Evolutionary conservation across 305 asterid genomes (phyloP).

Genomic region (Caryopteris hybrid): DNA sequence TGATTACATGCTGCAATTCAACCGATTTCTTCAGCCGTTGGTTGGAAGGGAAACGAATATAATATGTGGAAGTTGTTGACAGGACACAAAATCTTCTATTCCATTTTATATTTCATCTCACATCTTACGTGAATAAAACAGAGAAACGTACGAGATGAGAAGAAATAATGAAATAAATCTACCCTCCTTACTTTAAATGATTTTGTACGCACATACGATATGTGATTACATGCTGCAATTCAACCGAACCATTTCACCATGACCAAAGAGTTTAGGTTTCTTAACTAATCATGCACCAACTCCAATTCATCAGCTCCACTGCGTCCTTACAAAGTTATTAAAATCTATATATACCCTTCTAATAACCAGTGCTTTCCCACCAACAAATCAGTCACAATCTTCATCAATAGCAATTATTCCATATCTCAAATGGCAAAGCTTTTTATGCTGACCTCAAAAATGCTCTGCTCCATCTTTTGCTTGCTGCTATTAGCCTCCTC

Average conservation of each 20-base stretch:
- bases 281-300: constrained; percentile 24
- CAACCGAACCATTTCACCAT: constrained; percentile 21
- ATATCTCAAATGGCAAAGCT: constrained; percentile 37
- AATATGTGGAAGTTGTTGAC: no score
- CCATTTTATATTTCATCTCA: no score
- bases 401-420: not conserved
- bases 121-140: not conserved
- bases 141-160: not conserved
- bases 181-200: no score
- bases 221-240: no score
- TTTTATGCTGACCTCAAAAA: not conserved
- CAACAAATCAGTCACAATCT: constrained; percentile 18
- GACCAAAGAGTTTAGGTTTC: constrained; percentile 2
- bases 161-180: not conserved
- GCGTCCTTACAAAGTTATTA: not conserved
- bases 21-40: constrained; percentile 45
- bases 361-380: constrained; percentile 11
- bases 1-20: no score
- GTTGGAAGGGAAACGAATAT: constrained; percentile 34
- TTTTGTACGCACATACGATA: no score
- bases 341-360: constrained; percentile 25
- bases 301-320: constrained; percentile 40
- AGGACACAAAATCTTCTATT: no score
- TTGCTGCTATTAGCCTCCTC: constrained; percentile 41
- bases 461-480: constrained; percentile 28